Evolutionary conservation across 805 yeast genomes (phyloP).

Genomic region (Starmerella cellae): DNA sequence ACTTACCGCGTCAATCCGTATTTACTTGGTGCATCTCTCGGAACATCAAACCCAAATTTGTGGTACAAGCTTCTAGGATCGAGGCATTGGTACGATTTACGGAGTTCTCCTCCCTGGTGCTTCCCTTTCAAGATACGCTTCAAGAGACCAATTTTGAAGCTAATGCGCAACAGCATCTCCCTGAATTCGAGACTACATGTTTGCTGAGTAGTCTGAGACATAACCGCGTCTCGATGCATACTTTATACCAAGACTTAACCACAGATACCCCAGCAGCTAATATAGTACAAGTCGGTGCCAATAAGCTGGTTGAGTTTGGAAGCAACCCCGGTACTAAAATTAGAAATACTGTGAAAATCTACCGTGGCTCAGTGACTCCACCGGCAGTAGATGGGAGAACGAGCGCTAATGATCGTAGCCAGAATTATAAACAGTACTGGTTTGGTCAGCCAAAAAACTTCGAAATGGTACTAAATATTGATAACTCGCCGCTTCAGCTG

Average conservation of each 20-base stretch:
- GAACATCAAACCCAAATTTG: neutral
- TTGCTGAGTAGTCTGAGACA: constrained; percentile 31
- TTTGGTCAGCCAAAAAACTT: constrained; percentile 2
- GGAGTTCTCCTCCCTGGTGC: constrained; percentile 17
- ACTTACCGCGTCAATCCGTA: constrained; percentile 11
- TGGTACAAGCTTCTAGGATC: constrained; percentile 12
- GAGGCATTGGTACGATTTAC: constrained; percentile 11
- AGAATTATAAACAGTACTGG: constrained; percentile 2
- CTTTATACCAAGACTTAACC: constrained; percentile 33
- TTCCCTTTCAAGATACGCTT: constrained; percentile 15
- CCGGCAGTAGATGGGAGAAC: neutral
- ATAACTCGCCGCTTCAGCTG: constrained; percentile 16
- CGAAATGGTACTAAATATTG: constrained; percentile 2
- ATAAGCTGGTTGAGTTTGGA: neutral
- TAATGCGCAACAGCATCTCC: constrained; percentile 4
- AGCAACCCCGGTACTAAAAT: neutral
- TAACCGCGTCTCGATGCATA: constrained; percentile 30
- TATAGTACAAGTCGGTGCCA: constrained; percentile 30
- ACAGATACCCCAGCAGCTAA: constrained; percentile 33
- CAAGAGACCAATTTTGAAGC: constrained; percentile 1
- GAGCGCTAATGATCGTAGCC: neutral
- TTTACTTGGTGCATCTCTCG: constrained; percentile 17
- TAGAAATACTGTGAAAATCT: constrained; percentile 1
- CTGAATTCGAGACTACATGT: constrained; percentile 35
- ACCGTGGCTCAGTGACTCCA: neutral